Conservation (phyloP, 2,329 filamentous ascomycete species). For the Aspergillus sp. region DNA sequence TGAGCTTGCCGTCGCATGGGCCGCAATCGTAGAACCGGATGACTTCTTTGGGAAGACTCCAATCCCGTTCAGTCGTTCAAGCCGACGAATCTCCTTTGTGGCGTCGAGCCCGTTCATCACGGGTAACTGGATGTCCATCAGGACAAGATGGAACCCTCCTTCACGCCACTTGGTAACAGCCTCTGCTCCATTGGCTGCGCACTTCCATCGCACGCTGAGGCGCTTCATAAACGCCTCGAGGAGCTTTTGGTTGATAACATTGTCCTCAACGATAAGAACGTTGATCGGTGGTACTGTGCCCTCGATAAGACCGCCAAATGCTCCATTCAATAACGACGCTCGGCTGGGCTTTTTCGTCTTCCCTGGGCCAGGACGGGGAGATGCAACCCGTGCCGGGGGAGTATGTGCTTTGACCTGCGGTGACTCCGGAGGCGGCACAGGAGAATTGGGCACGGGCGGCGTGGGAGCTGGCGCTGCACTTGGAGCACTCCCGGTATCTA, state of each 20-base stretch:
- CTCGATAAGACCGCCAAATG: conserved; percentile 67
- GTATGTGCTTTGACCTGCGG: conserved; percentile 37
- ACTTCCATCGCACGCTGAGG: conserved; percentile 93
- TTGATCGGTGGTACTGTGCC: conserved; percentile 91
- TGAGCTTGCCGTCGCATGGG: conserved; percentile 24
- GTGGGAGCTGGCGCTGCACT: conserved; percentile 28
- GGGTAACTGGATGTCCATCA: conserved; percentile 98
- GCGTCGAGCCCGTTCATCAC: conserved; percentile 95
- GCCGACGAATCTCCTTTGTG: conserved; percentile 85
- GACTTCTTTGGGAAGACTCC: conserved; percentile 80
- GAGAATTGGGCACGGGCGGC: conserved; percentile 35
- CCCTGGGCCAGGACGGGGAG: conserved; percentile 46
- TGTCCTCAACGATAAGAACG: conserved; percentile 96
- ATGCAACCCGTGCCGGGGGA: conserved; percentile 43
- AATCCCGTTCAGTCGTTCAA: conserved; percentile 89
- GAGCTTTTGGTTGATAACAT: conserved; percentile 93
- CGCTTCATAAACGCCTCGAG: conserved; percentile 95
- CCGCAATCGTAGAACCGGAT: conserved; percentile 51
- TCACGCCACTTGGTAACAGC: conserved; percentile 90
- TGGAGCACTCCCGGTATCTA: conserved; percentile 27
- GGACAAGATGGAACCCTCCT: conserved; percentile 90
- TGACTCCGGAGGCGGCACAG: conserved; percentile 36
- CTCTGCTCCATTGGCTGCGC: conserved; percentile 92
- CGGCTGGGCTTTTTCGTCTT: conserved; percentile 36
- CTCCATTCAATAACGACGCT: conserved; percentile 31